Evolutionary conservation across 495 filamentous ascomycete genomes (phyloP).

Genomic region (Ramalina peruviana): DNA sequence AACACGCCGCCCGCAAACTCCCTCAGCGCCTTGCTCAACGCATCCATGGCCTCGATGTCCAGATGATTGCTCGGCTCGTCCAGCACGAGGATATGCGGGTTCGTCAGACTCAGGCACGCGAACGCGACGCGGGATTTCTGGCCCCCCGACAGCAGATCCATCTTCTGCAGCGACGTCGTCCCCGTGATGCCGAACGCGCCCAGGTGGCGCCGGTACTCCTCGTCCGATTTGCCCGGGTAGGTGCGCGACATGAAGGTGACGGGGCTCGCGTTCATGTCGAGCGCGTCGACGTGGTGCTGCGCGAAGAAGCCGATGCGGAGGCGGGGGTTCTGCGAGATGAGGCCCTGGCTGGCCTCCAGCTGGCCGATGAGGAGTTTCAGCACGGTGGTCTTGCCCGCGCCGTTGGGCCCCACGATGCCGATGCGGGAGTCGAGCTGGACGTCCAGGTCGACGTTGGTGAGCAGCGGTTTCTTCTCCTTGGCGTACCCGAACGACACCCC

Average conservation of each 20-base stretch:
- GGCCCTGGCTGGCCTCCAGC: constrained; percentile 58
- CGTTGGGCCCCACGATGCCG: constrained; percentile 96
- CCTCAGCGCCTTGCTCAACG: constrained; percentile 65
- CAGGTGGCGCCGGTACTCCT: constrained; percentile 91
- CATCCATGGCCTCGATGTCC: constrained; percentile 99
- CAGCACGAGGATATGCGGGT: constrained; percentile 94
- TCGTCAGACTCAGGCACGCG: constrained; percentile 78
- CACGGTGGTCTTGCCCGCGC: constrained; percentile 94
- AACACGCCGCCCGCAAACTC: constrained; percentile 88
- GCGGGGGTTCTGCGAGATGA: constrained; percentile 76
- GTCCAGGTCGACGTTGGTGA: constrained; percentile 80
- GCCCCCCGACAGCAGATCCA: constrained; percentile 87
- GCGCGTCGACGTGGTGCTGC: constrained; percentile 94
- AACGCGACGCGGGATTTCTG: constrained; percentile 98
- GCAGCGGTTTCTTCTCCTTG: constrained; percentile 54
- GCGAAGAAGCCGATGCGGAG: constrained; percentile 93
- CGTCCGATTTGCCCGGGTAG: constrained; percentile 81
- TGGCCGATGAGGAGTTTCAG: constrained; percentile 87
- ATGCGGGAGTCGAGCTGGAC: constrained; percentile 97
- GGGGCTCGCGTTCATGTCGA: constrained; percentile 76
- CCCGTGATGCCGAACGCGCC: constrained; percentile 98
- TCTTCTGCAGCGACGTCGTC: constrained; percentile 91
- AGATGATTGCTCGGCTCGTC: constrained; percentile 98
- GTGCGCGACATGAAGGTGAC: constrained; percentile 92
- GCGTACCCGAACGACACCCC: constrained; percentile 85